Evolutionary conservation across 768 basidiomycete genomes (phyloP).

Genomic region (Boletales sp.): DNA sequence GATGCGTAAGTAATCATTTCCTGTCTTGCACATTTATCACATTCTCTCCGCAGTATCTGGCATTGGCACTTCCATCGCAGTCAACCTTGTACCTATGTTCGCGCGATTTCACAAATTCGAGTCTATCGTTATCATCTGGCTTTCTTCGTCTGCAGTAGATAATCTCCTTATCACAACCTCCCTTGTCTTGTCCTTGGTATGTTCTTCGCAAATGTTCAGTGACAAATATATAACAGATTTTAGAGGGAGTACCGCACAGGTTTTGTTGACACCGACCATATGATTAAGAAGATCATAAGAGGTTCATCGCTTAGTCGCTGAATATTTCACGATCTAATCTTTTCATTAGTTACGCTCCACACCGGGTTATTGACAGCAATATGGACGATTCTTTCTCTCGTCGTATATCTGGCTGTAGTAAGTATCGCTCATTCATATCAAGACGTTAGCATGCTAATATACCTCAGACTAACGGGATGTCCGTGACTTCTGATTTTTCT

Average conservation of each 20-base stretch:
- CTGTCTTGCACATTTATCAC: not conserved
- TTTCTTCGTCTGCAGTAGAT: slow-evolving; percentile 39
- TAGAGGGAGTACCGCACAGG: slow-evolving; percentile 37
- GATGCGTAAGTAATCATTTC: slow-evolving; percentile 12
- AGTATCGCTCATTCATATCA: not conserved
- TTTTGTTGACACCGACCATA: slow-evolving; percentile 34
- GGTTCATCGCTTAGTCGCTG: slow-evolving; percentile 11
- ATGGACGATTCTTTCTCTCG: slow-evolving; percentile 32
- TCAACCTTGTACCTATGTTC: slow-evolving; percentile 26
- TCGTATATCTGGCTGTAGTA: slow-evolving; percentile 24
- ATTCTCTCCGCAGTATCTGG: slow-evolving; percentile 21
- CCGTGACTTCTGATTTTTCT: not conserved
- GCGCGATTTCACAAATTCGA: slow-evolving; percentile 29
- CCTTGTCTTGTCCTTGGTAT: slow-evolving; percentile 42
- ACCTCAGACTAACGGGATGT: slow-evolving; percentile 21
- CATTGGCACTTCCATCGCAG: slow-evolving; percentile 30
- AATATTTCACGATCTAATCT: not conserved
- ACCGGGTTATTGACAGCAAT: slow-evolving; percentile 38
- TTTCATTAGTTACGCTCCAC: slow-evolving; percentile 35
- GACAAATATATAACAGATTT: not conserved
- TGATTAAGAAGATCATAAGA: slow-evolving; percentile 35
- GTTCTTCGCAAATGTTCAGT: slow-evolving; percentile 6
- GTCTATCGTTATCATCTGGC: slow-evolving; percentile 38
- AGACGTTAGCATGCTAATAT: slow-evolving; percentile 1
- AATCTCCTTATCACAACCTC: slow-evolving; percentile 46